Percentiles rank a stretch among this genome's conserved stretches.
These are phyloP conservation scores for Phytopythium oedochilum DNA, from an alignment of 352 stramenopile genomes.

Conservation along the genomic window DNA sequence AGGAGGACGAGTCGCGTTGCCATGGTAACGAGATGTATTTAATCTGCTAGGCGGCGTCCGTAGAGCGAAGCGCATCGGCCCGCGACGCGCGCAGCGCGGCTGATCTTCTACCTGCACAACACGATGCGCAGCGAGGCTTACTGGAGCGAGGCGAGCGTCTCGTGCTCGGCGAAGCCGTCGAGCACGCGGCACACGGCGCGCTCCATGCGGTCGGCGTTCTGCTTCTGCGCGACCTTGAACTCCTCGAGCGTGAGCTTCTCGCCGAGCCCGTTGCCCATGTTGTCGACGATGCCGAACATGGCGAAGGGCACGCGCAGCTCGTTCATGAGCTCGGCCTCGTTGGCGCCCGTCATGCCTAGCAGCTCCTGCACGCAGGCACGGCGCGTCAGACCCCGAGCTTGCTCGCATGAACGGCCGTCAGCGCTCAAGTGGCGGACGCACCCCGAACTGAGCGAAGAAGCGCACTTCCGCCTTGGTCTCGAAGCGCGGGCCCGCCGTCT, in stretches of 20 bases:
- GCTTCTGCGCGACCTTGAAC: slow-evolving; percentile 78
- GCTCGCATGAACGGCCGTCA: background rate
- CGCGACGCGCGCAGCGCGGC: too few relatives aligned
- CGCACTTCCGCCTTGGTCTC: slow-evolving; percentile 90
- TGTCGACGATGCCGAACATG: slow-evolving; percentile 88
- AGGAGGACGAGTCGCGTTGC: too few relatives aligned
- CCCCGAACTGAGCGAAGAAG: slow-evolving; percentile 82
- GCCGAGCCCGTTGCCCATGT: slow-evolving; percentile 84
- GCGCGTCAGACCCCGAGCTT: background rate
- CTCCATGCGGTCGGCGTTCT: slow-evolving; percentile 70
- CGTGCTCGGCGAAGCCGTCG: slow-evolving; percentile 29
- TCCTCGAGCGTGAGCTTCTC: slow-evolving; percentile 71
- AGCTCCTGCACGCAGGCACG: slow-evolving; percentile 26
- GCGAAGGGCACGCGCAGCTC: slow-evolving; percentile 78
- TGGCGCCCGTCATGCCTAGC: slow-evolving; percentile 86
- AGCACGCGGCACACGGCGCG: slow-evolving; percentile 53
- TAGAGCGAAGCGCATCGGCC: background rate
- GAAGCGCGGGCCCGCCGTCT: slow-evolving; percentile 81
- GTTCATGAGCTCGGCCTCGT: slow-evolving; percentile 84
- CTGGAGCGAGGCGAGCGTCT: slow-evolving; percentile 25
- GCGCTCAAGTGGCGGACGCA: background rate
- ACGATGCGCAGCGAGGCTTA: background rate
- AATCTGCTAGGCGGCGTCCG: background rate
- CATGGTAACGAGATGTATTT: background rate
- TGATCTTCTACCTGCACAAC: too few relatives aligned